Base-by-base conservation (phyloP, 1,284 basidiomycete genomes). In the Ustilago trichophora region DNA sequence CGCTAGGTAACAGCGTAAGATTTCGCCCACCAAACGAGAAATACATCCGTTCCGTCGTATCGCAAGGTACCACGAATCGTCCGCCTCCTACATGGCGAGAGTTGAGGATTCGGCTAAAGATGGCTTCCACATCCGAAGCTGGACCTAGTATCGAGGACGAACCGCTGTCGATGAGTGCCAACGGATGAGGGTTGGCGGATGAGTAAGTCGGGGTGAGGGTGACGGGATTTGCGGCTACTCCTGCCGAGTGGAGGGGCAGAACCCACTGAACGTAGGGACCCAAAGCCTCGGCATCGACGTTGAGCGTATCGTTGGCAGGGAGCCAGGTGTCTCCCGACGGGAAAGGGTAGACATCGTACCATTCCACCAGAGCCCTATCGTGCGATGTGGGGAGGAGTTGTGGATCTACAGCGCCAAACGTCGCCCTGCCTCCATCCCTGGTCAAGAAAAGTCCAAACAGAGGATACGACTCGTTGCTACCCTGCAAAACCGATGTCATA, bases 41-140 rank as follows among this genome's bases (percentile, higher is more conserved):
- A 0, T 88, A 83, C 68, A 94, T 85, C 0, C 86, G 86, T 43
- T 85, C 83, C 9, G 84, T 82, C 1, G 88, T 89, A 60, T 88
- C 85, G 74, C 92, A 94, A 4, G 92, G 92, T 4, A 92, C 83
- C 8, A 87, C 90, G 90, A 91, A 94, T 80, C 88, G 88, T 1
- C 92, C 92, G 45, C 76, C 75, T 3, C 72, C 62, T 0, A 93
- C 89, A 35, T 92, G 85, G 29, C 92, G 87, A 34, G 89, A 86
- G 19, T 87, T 87, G 19, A 84, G 84, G 55, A 93, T 87, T 31
- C 83, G 76, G 7, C 84, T 47, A 78, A 88, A 93, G 24, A 93
- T 80, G 38, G 87, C 85, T 9, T 86, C 84, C 22, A 93, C 91
- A 82, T 92, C 91, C 79, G 88, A 86, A 72, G 88, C 88, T 9